Evolutionary conservation across 306 rosid species (phyloP).

Genomic region (Betula pendula): DNA sequence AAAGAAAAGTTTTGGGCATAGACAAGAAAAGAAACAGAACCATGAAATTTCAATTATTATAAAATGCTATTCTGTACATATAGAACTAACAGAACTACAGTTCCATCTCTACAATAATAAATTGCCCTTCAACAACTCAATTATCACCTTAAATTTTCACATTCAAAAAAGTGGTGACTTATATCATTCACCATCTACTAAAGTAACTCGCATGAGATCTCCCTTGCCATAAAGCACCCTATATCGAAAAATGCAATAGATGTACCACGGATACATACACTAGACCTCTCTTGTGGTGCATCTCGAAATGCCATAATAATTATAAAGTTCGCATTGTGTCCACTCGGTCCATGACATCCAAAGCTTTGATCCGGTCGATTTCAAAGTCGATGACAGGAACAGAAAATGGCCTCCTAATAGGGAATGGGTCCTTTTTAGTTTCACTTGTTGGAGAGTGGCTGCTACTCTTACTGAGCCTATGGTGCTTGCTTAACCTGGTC

Average conservation of each 20-base stretch:
- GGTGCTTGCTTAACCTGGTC: constrained; percentile 69
- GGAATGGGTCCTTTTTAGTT: constrained; percentile 52
- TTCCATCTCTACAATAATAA: constrained; percentile 36
- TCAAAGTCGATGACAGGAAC: constrained; percentile 81
- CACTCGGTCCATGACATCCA: constrained; percentile 42
- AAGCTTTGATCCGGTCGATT: constrained; percentile 66
- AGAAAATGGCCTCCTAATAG: constrained; percentile 62
- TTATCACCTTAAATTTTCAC: constrained; percentile 10
- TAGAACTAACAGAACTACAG: constrained; percentile 31
- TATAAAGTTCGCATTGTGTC: background rate
- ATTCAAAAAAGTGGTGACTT: constrained; percentile 28
- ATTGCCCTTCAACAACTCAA: constrained; percentile 1
- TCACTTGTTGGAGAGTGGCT: constrained; percentile 81
- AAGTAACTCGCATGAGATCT: constrained; percentile 28
- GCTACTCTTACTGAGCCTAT: constrained; percentile 88
- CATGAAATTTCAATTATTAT: constrained; percentile 34
- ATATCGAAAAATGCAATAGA: constrained; percentile 25
- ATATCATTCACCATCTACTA: constrained; percentile 26
- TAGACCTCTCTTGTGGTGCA: constrained; percentile 19
- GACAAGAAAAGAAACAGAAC: constrained; percentile 26
- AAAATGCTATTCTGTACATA: constrained; percentile 51
- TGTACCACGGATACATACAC: constrained; percentile 1
- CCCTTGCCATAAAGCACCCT: constrained; percentile 29
- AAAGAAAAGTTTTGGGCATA: background rate
- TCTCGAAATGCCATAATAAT: constrained; percentile 13